Conservation (phyloP, 345 rosid species). For the Eucalyptus polyanthemos region DNA sequence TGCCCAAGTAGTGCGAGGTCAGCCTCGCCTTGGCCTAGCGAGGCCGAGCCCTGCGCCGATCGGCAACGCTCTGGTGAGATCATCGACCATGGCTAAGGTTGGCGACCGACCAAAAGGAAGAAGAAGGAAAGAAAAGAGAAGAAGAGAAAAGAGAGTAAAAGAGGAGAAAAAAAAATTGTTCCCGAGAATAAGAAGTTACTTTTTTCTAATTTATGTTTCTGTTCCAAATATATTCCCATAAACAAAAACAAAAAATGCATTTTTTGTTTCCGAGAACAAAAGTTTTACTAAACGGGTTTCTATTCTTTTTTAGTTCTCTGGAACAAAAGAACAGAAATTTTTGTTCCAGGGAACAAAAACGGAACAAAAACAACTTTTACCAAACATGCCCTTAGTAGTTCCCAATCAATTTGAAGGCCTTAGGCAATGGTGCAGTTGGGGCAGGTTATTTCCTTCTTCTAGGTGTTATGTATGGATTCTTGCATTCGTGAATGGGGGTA, state of each 20-base stretch:
- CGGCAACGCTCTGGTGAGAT: fast-evolving
- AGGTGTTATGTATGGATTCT: neutral
- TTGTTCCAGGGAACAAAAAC: fast-evolving
- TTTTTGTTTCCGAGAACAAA: too few species aligned
- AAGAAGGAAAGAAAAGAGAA: too few species aligned
- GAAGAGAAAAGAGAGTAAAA: too few species aligned
- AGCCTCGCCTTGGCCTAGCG: fast-evolving
- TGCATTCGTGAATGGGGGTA: neutral
- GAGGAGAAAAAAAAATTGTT: too few species aligned
- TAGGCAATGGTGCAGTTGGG: neutral
- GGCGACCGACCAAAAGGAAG: too few species aligned
- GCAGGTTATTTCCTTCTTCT: neutral
- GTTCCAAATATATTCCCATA: fast-evolving
- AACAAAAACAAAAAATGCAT: too few species aligned
- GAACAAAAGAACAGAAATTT: too few species aligned
- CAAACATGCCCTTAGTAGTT: too few species aligned
- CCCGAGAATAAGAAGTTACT: fast-evolving
- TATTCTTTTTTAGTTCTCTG: fast-evolving
- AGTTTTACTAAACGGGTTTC: too few species aligned
- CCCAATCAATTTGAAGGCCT: neutral
- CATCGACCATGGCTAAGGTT: fast-evolving
- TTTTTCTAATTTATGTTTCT: too few species aligned
- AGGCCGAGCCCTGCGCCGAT: too few species aligned
- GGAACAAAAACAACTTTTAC: too few species aligned
- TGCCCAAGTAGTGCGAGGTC: fast-evolving